phyloP scores from a whole-genome alignment of 257 asterid genomes.

The Petrea volubilis region DNA sequence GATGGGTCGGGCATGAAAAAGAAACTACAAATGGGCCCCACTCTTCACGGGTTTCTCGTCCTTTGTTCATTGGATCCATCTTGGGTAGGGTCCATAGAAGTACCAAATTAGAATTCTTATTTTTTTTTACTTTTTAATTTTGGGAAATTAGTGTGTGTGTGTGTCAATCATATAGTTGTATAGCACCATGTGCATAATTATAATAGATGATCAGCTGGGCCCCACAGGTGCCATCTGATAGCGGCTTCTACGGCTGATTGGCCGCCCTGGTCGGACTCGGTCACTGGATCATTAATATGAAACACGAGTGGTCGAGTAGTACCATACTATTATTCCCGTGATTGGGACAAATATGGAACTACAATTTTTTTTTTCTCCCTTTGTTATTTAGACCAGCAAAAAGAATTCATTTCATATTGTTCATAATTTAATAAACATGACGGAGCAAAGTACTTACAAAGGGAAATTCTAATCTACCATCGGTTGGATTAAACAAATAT shows the following conservation, averaged over 20 bases:
- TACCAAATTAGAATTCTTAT: not conserved
- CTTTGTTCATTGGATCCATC: slow-evolving; percentile 18
- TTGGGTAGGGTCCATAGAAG: not conserved
- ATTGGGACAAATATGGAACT: not conserved
- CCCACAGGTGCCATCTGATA: slow-evolving; percentile 24
- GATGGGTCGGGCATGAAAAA: not conserved
- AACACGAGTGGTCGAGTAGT: not conserved
- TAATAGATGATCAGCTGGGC: not conserved
- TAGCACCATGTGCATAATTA: slow-evolving; percentile 15
- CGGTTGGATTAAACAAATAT: too few relatives aligned
- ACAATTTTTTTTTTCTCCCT: not conserved
- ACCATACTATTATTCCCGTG: not conserved
- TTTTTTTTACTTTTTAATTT: not conserved
- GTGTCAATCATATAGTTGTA: slow-evolving; percentile 7
- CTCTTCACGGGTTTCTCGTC: slow-evolving; percentile 29
- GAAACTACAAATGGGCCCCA: slow-evolving; percentile 1
- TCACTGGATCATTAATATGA: slow-evolving; percentile 18
- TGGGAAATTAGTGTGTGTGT: not conserved
- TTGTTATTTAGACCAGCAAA: too few relatives aligned
- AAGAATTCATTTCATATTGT: too few relatives aligned
- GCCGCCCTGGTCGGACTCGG: slow-evolving; percentile 9
- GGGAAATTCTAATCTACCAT: too few relatives aligned
- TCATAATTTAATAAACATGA: too few relatives aligned
- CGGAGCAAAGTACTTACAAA: too few relatives aligned
- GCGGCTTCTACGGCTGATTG: slow-evolving; percentile 31